Conservation (phyloP, 192 early-diverging fungal genomes). For the Entrophospora sp. region DNA sequence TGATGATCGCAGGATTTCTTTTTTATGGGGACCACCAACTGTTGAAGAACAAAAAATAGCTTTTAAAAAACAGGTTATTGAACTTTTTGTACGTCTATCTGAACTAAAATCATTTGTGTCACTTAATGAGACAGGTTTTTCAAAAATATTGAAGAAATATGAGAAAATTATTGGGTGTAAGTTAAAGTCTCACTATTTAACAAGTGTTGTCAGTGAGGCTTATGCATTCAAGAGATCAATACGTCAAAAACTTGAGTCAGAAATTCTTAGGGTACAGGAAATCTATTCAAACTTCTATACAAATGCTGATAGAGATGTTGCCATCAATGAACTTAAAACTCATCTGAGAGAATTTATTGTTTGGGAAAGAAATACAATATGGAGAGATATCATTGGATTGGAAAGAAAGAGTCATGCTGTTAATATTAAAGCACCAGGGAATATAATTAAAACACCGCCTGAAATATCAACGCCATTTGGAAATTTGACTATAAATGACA, state of each 20-base stretch:
- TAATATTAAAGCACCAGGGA: conserved; percentile 38
- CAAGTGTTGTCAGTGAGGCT: conserved; percentile 46
- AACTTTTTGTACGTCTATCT: conserved; percentile 75
- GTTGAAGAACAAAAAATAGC: conserved; percentile 31
- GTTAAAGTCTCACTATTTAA: conserved; percentile 66
- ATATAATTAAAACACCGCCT: conserved; percentile 14
- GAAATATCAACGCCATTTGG: conserved; percentile 43
- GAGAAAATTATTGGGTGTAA: conserved; percentile 84
- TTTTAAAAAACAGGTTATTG: conserved; percentile 43
- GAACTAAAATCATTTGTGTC: conserved; percentile 84
- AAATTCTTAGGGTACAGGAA: conserved; percentile 48
- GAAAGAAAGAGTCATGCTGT: conserved; percentile 73
- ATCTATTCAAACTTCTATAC: conserved; percentile 61
- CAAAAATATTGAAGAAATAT: conserved; percentile 95
- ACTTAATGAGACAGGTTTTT: conserved; percentile 86
- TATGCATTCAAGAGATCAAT: conserved; percentile 64
- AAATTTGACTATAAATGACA: conserved; percentile 34
- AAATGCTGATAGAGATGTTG: conserved; percentile 50
- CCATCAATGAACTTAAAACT: conserved; percentile 64
- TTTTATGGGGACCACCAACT: conserved; percentile 28
- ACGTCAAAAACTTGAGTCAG: conserved; percentile 50
- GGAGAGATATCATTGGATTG: conserved; percentile 93
- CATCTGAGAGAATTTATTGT: conserved; percentile 85
- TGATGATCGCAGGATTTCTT: conserved; percentile 23
- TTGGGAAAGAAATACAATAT: conserved; percentile 95